Evolutionary conservation across 257 asterid genomes (phyloP), one percentile per base, ranked within the genome.

Genomic region (Solanum habrochaites): DNA sequence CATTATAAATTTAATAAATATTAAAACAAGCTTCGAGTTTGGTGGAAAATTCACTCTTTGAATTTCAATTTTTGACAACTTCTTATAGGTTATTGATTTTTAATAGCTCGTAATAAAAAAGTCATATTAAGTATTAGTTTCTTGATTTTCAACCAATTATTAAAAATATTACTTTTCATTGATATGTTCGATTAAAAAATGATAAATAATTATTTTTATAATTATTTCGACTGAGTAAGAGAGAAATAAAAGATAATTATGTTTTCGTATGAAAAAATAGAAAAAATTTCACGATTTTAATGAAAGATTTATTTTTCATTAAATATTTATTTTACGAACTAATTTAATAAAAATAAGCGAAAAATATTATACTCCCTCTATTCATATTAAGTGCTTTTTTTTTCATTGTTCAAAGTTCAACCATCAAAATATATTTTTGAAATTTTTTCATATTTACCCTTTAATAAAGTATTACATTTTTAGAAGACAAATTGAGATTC

Each of bases 281-380:
- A 1, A 7, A 7, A 11, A 1, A 7, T 20, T 20, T 0, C 0
- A 56, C 11, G 0, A 0, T 56, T 56, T 56, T 20, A 20, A 56
- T 56, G 11, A 56, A 3, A 7, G n/a, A 6, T 18, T 18, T 18
- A 0, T 20, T 56, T 52, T 0, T 0, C 11, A 18, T 10, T 2
- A 56, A 7, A 5, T 20, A 0, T 0, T 56, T 20, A 18, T 7
- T n/a, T 7, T 0, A 56, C 20, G 11, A 56, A 1, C 1, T 56
- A 11, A 1, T 56, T 8, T 18, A 52, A 20, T 56, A 2, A 20
- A 56, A 56, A 20, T 56, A 11, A 20, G 4, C 9, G 5, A 11
- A 52, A 52, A 56, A 18, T 1, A 56, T 56, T 2, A 52, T 52
- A 52, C 62, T 16, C 23, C 0, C 60, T 16, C 62, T 52, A 52